A percentile compares a stretch with the other conserved stretches of the same genome.
Evolutionary conservation across 2,329 filamentous ascomycete species (phyloP).

Genomic region (Penicillium glabrum): DNA sequence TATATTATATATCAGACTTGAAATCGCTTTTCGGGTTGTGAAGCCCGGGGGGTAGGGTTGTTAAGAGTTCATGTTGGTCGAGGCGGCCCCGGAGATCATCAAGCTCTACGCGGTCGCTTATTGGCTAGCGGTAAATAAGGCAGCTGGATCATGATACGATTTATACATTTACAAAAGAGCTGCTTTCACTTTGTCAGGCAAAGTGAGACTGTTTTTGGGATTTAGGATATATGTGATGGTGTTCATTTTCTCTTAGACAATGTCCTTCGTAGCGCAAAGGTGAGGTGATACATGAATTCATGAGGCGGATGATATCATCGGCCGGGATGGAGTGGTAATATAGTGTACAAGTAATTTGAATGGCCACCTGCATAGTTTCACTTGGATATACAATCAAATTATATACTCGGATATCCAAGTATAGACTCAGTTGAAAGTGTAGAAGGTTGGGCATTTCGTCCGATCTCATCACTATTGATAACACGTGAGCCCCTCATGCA

Average conservation of each 20-base stretch:
- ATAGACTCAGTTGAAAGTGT: background rate
- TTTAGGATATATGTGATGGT: background rate
- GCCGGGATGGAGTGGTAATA: background rate
- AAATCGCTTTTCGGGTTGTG: background rate
- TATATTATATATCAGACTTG: background rate
- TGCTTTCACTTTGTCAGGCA: background rate
- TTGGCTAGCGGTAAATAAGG: constrained; percentile 2
- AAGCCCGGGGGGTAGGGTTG: background rate
- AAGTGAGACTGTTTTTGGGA: background rate
- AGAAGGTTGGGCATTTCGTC: background rate
- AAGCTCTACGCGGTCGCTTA: constrained; percentile 3
- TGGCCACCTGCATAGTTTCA: too few relatives aligned
- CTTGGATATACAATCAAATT: too few relatives aligned
- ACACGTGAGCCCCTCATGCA: constrained; percentile 14
- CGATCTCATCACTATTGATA: background rate
- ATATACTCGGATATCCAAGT: background rate
- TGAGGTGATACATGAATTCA: background rate
- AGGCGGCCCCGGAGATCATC: constrained; percentile 2
- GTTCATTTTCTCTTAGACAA: background rate
- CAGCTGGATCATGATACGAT: background rate
- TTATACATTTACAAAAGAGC: background rate
- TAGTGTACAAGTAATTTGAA: background rate
- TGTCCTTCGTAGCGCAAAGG: background rate
- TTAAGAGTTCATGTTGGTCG: background rate
- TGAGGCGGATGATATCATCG: background rate